Conservation (phyloP, 1,284 basidiomycete genomes). For the Cystobasidiaceae sp. region DNA sequence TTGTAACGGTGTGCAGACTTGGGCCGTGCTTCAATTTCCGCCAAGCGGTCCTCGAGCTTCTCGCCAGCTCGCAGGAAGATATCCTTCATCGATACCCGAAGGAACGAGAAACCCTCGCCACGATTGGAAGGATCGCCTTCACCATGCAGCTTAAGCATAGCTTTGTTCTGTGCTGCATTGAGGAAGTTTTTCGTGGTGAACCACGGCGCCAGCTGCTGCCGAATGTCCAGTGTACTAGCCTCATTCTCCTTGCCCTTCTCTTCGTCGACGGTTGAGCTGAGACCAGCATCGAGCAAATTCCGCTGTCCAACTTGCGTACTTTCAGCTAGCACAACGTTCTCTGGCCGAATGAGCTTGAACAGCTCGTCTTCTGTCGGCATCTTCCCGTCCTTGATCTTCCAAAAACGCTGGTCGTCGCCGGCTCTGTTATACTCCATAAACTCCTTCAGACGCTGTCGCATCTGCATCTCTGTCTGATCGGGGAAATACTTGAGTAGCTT, state of each 20-base stretch:
- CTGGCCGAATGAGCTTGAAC: constrained; percentile 87
- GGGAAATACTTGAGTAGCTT: constrained; percentile 96
- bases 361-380: constrained; percentile 69
- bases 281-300: constrained; percentile 89
- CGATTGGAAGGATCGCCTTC: constrained; percentile 93
- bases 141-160: constrained; percentile 92
- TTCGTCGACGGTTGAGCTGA: constrained; percentile 72
- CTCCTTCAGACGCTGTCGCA: constrained; percentile 95
- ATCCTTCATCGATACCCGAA: constrained; percentile 97
- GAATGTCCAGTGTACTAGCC: constrained; percentile 82
- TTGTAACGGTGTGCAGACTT: constrained; percentile 80
- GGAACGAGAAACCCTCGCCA: constrained; percentile 95
- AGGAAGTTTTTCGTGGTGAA: constrained; percentile 97
- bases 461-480: constrained; percentile 96
- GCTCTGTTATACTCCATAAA: constrained; percentile 97
- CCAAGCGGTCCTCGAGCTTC: constrained; percentile 73
- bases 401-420: constrained; percentile 91
- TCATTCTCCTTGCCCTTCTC: constrained; percentile 64
- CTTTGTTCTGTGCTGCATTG: constrained; percentile 91
- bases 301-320: constrained; percentile 98
- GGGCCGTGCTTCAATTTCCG: constrained; percentile 81
- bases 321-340: constrained; percentile 88
- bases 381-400: constrained; percentile 78
- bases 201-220: constrained; percentile 97
- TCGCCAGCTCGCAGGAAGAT: constrained; percentile 96